Evolutionary conservation across 2,329 filamentous ascomycete species (phyloP), one percentile per base, ranked within the genome.

Genomic region (Xylaria sp.): DNA sequence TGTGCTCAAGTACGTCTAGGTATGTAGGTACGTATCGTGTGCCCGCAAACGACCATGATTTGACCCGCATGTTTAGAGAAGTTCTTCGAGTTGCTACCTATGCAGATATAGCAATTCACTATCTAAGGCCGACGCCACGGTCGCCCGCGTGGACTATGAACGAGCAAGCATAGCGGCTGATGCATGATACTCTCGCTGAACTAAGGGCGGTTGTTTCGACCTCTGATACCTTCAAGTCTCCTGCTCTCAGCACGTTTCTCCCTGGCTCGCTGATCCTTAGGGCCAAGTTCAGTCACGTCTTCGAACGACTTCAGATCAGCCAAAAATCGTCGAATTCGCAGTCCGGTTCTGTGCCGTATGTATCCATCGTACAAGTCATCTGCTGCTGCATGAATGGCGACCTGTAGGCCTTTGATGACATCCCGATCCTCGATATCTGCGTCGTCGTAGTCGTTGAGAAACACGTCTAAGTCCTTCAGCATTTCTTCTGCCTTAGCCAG

Each of bases 311-410:
- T 85, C 46, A 89, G 74, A 72, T 88, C 86, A 3, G 85, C 86
- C 18, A 90, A 75, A 69, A 89, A 88, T 7, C 83, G 83, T 41
- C 88, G 82, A 55, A 89, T 82, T 15, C 85, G 80, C 28, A 87
- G 74, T 0, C 88, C 88, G 0, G 86, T 88, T 69, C 83, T 82
- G 25, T 83, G 78, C 33, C 82, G 79, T 63, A 90, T 84, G 75
- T 84, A 84, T 0, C 81, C 81, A 74, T 89, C 86, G 1, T 88
- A 82, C 43, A 83, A 79, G 64, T 86, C 83, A 64, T 89, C 84
- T 59, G 86, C 88, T 4, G 87, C 87, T 12, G 87, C 88, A 5
- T 84, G 85, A 36, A 86, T 83, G 5, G 86, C 86, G 48, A 89
- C 83, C 68, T 86, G 85, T 12, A 90, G 78, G 0, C 87, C 88